Evolutionary conservation across 176 grass and related monocot species (phyloP).

Genomic region (Carex cristatella): DNA sequence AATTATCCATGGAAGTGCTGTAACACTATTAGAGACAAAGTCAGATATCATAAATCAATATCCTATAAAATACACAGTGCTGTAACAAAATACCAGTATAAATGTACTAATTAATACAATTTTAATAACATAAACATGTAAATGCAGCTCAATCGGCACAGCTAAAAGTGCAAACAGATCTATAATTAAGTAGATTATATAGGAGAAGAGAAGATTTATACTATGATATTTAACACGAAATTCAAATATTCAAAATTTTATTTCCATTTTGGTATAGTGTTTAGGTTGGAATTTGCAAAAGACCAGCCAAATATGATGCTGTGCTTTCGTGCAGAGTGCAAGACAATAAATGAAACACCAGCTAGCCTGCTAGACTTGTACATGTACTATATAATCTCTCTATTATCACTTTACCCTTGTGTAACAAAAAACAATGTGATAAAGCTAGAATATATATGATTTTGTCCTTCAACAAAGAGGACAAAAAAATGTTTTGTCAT

Average conservation of each 20-base stretch:
- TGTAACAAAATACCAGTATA: too few relatives aligned
- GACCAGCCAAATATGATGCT: not conserved
- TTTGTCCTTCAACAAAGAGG: not conserved
- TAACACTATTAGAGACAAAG: too few relatives aligned
- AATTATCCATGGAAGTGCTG: too few relatives aligned
- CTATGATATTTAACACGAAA: too few relatives aligned
- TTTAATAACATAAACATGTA: too few relatives aligned
- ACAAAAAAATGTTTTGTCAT: not conserved
- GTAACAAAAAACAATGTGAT: not conserved
- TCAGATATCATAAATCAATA: too few relatives aligned
- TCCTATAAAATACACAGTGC: too few relatives aligned
- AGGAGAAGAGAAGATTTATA: too few relatives aligned
- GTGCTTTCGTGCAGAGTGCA: not conserved
- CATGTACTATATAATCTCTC: not conserved
- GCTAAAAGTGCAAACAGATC: too few relatives aligned
- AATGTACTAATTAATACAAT: too few relatives aligned
- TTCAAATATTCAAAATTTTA: not conserved
- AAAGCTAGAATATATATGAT: not conserved
- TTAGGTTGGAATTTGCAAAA: not conserved
- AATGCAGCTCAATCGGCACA: too few relatives aligned
- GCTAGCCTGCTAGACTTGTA: not conserved
- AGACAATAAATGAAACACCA: not conserved
- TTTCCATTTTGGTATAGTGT: not conserved
- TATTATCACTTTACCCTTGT: not conserved
- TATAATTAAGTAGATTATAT: too few relatives aligned